Evolutionary conservation across 1,284 basidiomycete species (phyloP).

Genomic region (Neonothopanus nambi): DNA sequence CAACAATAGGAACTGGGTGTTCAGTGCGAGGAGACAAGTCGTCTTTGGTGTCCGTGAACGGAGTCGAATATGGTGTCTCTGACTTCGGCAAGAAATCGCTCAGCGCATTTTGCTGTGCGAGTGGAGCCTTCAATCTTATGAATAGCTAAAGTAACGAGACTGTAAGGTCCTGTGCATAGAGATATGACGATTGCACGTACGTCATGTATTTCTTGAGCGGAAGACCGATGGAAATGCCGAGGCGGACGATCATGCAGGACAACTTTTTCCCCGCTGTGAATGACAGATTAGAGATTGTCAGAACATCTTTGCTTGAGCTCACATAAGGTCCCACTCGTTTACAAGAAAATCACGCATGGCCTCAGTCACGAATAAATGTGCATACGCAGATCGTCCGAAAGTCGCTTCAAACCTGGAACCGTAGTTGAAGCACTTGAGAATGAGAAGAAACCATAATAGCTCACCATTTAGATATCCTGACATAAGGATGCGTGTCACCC

Average conservation of each 20-base stretch:
- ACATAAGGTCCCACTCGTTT: constrained; percentile 79
- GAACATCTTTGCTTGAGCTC: constrained; percentile 26
- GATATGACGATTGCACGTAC: constrained; percentile 40
- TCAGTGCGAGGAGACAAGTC: constrained; percentile 18
- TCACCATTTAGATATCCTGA: constrained; percentile 75
- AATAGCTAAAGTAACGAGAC: constrained; percentile 50
- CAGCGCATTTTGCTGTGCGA: constrained; percentile 30
- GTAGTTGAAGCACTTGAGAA: not conserved
- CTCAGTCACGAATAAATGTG: constrained; percentile 92
- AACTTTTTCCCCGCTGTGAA: constrained; percentile 70
- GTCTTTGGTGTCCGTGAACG: constrained; percentile 48
- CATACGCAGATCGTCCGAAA: constrained; percentile 81
- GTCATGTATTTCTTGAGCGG: constrained; percentile 72
- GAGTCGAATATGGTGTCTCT: constrained; percentile 58
- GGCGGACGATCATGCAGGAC: constrained; percentile 91
- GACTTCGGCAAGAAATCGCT: constrained; percentile 42
- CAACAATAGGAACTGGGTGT: constrained; percentile 7
- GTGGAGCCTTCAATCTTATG: constrained; percentile 43
- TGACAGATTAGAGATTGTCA: constrained; percentile 6
- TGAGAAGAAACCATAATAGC: not conserved
- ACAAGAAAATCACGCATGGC: constrained; percentile 81
- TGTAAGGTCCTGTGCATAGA: constrained; percentile 29
- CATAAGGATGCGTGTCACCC: constrained; percentile 67
- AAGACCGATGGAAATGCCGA: constrained; percentile 71
- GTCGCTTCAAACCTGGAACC: constrained; percentile 73